These are phyloP conservation scores for Pichia sp. DNA, from an alignment of 1,139 yeast genomes.

Conservation along the genomic window DNA sequence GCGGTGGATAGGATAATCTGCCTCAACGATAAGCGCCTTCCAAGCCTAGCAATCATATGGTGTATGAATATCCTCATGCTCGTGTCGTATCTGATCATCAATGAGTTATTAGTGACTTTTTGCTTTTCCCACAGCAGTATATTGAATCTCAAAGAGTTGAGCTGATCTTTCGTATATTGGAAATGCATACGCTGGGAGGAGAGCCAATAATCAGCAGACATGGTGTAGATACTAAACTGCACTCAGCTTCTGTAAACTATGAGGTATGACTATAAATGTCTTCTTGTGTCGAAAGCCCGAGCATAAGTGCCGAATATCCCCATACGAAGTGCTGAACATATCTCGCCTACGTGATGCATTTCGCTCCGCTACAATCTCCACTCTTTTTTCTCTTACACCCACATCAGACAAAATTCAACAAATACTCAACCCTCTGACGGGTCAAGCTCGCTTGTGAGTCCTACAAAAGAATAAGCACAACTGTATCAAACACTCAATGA, in stretches of 20 bases:
- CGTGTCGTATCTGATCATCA: constrained; percentile 40
- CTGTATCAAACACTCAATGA: constrained; percentile 45
- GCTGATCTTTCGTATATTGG: constrained; percentile 42
- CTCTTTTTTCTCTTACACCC: too few relatives aligned
- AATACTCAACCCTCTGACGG: too few relatives aligned
- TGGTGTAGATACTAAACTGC: constrained; percentile 18
- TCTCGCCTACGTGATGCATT: too few relatives aligned
- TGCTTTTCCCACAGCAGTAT: constrained; percentile 17
- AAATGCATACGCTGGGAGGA: constrained; percentile 61
- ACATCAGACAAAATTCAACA: too few relatives aligned
- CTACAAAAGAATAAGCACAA: too few relatives aligned
- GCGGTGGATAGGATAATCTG: constrained; percentile 88
- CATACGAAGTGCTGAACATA: too few relatives aligned
- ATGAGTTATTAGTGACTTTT: constrained; percentile 6
- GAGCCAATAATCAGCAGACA: constrained; percentile 69
- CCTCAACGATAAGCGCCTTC: constrained; percentile 69
- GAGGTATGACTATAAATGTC: too few relatives aligned
- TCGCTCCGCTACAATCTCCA: too few relatives aligned
- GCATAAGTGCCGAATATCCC: too few relatives aligned
- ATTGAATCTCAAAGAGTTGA: constrained; percentile 3
- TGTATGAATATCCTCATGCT: constrained; percentile 68
- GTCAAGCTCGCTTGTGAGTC: too few relatives aligned
- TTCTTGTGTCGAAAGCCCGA: too few relatives aligned
- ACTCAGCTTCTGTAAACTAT: neutral
- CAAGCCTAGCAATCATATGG: constrained; percentile 66